Base-by-base conservation (phyloP, 2,329 filamentous ascomycete genomes). In the Penicillium sclerotiorum region DNA sequence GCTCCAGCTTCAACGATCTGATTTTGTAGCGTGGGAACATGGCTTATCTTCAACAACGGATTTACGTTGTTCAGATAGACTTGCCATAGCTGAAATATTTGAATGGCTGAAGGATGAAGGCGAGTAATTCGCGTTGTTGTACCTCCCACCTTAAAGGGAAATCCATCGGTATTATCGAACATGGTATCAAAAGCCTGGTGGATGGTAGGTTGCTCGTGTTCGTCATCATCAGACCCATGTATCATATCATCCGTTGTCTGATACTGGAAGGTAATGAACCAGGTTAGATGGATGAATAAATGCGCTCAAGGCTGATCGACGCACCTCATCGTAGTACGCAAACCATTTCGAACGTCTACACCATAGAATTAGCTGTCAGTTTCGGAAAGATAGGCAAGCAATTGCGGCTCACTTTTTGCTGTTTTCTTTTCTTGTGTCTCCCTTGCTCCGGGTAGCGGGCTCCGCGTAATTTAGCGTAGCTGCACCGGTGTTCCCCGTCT, bases 1-100 rank as follows among this genome's bases (percentile, higher is more conserved):
- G 77, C 77, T 37, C 77, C 78, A 6, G 82, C 83, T 49, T 82
- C 80, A 42, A 87, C 78, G 37, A 89, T 77, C 47, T 79, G 78
- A 17, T 72, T 73, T 62, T 88, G 84, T 1, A 87, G 70, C 0
- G 80, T 86, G 2, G 84, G 83, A 0, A 80, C 79, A 62, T 88
- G 85, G 0, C 80, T 83, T 50, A 88, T 75, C 60, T 86, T 87
- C 39, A 86, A 72, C 1, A 88, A 66, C 0, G 85, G 83, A 28
- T 62, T 53, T 36, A 62, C 47, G 9, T 56, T 58, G 15, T 53
- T 46, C 5, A 59, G 45, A 32, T 58, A 62, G 9, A 52, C 36
- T 28, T 61, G 58, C 58, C 59, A 61, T 17, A 61, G 32, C 32
- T 53, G 51, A 12, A 57, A 54, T n/a, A 60, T 53, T 15, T 59